Evolutionary conservation across 75 land plant genomes (phyloP).

Genomic region (Pinus albicaulis): DNA sequence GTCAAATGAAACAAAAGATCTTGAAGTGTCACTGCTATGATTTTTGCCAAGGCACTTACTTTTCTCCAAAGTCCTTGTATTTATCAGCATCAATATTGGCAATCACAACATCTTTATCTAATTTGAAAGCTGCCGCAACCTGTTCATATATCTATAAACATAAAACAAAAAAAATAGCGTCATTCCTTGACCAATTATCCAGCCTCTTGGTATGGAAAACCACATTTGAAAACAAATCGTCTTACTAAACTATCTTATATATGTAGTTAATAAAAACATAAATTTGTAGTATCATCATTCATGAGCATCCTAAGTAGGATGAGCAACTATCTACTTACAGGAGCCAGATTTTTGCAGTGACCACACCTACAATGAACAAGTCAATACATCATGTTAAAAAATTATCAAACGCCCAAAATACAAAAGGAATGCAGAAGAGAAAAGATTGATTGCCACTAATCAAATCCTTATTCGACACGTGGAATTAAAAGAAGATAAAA

Average conservation of each 20-base stretch:
- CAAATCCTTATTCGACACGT: neutral
- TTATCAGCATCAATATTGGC: slow-evolving; percentile 98
- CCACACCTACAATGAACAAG: slow-evolving; percentile 78
- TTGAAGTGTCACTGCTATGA: neutral
- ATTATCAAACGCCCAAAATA: neutral
- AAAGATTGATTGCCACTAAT: neutral
- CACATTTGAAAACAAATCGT: neutral
- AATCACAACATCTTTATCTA: slow-evolving; percentile 83
- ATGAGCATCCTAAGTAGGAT: neutral
- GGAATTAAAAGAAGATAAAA: neutral
- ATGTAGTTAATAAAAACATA: neutral
- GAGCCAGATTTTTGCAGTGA: slow-evolving; percentile 96
- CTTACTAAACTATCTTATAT: neutral
- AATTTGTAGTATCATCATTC: neutral
- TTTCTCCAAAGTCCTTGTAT: slow-evolving; percentile 80
- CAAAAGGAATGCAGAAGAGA: neutral
- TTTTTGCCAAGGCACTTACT: slow-evolving; percentile 32
- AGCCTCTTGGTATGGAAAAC: neutral
- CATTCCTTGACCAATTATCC: neutral
- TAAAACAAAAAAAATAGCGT: neutral
- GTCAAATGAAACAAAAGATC: neutral
- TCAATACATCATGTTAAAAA: neutral
- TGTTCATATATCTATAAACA: slow-evolving; percentile 73
- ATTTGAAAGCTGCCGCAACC: slow-evolving; percentile 76
- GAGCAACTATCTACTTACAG: slow-evolving; percentile 51